phyloP scores from a whole-genome alignment of 2,329 filamentous ascomycete genomes.

The Sarocladium oryzae region DNA sequence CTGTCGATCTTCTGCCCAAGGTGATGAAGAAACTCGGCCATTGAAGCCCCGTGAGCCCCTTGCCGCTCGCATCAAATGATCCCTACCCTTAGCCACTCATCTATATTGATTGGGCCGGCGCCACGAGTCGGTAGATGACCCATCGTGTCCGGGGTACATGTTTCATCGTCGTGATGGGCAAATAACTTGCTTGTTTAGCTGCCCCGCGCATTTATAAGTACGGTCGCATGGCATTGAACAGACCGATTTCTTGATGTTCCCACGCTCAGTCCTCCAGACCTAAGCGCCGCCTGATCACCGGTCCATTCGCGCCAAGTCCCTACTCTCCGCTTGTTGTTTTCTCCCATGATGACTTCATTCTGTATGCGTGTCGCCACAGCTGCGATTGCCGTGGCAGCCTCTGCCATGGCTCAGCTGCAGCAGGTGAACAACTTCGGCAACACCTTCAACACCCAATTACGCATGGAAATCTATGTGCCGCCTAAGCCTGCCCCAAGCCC shows the following conservation, averaged over 20 bases:
- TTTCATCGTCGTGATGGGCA: not conserved
- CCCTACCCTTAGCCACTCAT: not conserved
- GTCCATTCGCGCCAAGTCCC: not conserved
- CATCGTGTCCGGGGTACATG: constrained; percentile 5
- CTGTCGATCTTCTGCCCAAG: constrained; percentile 8
- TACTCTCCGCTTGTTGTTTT: not conserved
- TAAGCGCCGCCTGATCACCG: too few relatives aligned
- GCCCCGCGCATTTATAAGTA: not conserved
- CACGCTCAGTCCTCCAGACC: too few relatives aligned
- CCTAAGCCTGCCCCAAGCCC: constrained; percentile 32
- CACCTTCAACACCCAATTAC: constrained; percentile 15
- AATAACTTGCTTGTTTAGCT: not conserved
- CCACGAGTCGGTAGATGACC: constrained; percentile 7
- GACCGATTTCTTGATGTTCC: too few relatives aligned
- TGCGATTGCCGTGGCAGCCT: not conserved
- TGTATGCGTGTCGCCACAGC: not conserved
- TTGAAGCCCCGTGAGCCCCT: not conserved
- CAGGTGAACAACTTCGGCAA: constrained; percentile 10
- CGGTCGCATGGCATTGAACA: not conserved
- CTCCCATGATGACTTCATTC: not conserved
- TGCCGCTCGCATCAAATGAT: not conserved
- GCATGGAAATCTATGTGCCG: constrained; percentile 22
- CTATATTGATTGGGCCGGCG: constrained; percentile 3
- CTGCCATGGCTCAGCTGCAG: constrained; percentile 10
- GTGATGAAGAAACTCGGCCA: not conserved